These are phyloP conservation scores for Ampelocalamus luodianensis DNA, from an alignment of 176 grass and related monocot species.

Conservation along the genomic window DNA sequence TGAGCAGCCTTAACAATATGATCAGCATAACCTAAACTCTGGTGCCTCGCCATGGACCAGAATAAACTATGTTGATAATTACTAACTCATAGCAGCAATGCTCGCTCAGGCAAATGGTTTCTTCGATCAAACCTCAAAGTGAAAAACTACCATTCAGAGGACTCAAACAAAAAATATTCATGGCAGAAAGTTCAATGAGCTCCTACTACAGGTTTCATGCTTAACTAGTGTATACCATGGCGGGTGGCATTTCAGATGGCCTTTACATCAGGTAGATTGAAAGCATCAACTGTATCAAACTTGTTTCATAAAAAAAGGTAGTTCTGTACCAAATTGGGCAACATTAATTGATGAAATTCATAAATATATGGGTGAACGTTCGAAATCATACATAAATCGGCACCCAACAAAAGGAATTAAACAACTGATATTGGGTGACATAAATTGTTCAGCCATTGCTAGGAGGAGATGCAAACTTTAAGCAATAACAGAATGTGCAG, in stretches of 20 bases:
- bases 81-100: not conserved
- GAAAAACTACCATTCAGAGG: not conserved
- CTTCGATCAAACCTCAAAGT: not conserved
- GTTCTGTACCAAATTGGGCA: not conserved
- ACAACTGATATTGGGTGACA: not conserved
- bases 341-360: not conserved
- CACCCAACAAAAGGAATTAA: not conserved
- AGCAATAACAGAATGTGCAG: slow-evolving; percentile 6
- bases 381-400: not conserved
- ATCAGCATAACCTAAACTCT: not conserved
- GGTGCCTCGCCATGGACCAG: not conserved
- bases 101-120: not conserved
- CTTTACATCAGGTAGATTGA: slow-evolving; percentile 24
- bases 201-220: not conserved
- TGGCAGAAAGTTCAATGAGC: not conserved
- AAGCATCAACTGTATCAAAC: not conserved
- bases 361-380: not conserved
- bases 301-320: not conserved
- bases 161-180: not conserved
- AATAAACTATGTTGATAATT: not conserved
- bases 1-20: not conserved
- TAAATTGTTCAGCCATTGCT: not conserved
- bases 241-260: not conserved
- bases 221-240: slow-evolving; percentile 3
- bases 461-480: slow-evolving; percentile 13